phyloP scores from a whole-genome alignment of 345 rosid genomes.

The Orychophragmus violaceus region DNA sequence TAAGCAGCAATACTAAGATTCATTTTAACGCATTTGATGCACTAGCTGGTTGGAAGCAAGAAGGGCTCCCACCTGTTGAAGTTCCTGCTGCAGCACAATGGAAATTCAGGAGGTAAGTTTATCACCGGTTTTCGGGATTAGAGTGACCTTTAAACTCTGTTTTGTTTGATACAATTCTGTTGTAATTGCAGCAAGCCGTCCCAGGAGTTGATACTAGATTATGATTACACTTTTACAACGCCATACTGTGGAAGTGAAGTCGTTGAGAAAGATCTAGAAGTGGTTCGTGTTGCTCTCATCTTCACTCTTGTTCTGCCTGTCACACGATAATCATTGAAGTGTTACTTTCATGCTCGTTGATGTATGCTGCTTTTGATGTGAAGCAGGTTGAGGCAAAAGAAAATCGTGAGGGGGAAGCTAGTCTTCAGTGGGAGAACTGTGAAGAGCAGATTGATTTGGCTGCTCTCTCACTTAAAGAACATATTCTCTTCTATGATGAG shows the following conservation, averaged over 20 bases:
- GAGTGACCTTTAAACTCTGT: neutral
- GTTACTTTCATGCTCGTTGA: neutral
- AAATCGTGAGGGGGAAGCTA: constrained; percentile 19
- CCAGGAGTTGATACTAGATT: constrained; percentile 88
- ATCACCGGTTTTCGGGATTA: too few relatives aligned
- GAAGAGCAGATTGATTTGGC: constrained; percentile 67
- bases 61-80: constrained; percentile 84
- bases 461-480: constrained; percentile 75
- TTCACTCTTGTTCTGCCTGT: neutral
- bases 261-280: constrained; percentile 31
- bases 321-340: neutral
- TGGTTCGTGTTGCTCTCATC: constrained; percentile 35
- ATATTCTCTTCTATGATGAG: constrained; percentile 98
- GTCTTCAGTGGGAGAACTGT: constrained; percentile 75
- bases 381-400: constrained; percentile 19
- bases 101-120: constrained; percentile 77
- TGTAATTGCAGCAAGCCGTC: constrained; percentile 77
- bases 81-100: constrained; percentile 93
- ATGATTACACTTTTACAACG: constrained; percentile 95
- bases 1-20: constrained; percentile 47
- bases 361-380: neutral
- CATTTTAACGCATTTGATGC: constrained; percentile 91
- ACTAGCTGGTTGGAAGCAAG: constrained; percentile 74
- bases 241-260: constrained; percentile 82
- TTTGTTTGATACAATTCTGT: constrained; percentile 3